Base-by-base conservation (phyloP, 1,139 yeast species). In the Suzukiozyma palmioleophila region DNA sequence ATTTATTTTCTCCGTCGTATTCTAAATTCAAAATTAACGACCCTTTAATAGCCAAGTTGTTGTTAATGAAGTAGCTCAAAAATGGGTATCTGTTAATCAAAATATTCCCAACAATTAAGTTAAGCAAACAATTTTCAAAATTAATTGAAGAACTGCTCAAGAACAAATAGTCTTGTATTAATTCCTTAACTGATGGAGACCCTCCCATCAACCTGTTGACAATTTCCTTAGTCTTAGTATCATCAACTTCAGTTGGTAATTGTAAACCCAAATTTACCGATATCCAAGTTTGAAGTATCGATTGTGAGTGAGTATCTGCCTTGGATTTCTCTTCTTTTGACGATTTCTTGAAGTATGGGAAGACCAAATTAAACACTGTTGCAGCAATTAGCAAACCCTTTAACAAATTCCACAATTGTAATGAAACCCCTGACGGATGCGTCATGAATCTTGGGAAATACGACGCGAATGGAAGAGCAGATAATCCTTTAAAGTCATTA, bases 401-500 rank as follows among this genome's bases (percentile, higher is more conserved):
- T 5, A 60, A 32, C 24, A 64, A 39, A 13, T 46, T 51, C 60
- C 62, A 64, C 12, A 64, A 43, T 41, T 62, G 65, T 10, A 57
- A 29, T 8, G 53, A 41, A 7, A 53, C 26, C 3, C 58, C 59
- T 3, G 64, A 55, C 8, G 68, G 61, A 32, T 53, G 50, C 3
- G 53, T 40, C 8, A 64, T 36, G 2, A 57, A 43, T 33, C 42
- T 35, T 10, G 71, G 68, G 30, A 66, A 51, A 15, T 57, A 49
- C 14, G 44, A 45, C 8, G 54, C 46, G 37, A 66, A 50, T 24
- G 75, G 74, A 24, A 67, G 44, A 1, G 66, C 64, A 9, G 66
- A 53, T 51, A 69, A 55, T 3, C 75, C 72, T 44, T 68, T 60
- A 52, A 66, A 66, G 45, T 68, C 73, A 37, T 56, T 55, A 40